Conservation (phyloP, 176 grass and related monocot genomes). For the Pontederia paniculata region DNA sequence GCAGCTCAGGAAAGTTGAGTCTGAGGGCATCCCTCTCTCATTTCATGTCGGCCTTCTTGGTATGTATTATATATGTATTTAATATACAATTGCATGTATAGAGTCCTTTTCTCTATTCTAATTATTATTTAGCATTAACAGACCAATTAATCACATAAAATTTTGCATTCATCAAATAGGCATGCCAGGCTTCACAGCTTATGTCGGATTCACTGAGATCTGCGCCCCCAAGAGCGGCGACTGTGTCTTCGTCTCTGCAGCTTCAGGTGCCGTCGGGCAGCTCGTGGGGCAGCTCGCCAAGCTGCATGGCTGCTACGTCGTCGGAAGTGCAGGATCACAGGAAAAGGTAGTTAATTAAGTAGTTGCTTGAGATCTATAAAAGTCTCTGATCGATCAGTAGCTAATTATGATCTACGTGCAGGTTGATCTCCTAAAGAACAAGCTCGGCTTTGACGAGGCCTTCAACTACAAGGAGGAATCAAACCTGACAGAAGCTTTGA, state of each 20-base stretch:
- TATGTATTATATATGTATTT: too few relatives aligned
- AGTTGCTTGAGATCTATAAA: too few relatives aligned
- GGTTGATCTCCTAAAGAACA: constrained; percentile 75
- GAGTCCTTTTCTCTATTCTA: too few relatives aligned
- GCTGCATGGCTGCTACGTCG: constrained; percentile 78
- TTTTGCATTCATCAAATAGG: too few relatives aligned
- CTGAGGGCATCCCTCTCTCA: constrained; percentile 51
- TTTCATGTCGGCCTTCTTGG: constrained; percentile 65
- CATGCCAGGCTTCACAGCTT: constrained; percentile 97
- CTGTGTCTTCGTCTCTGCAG: constrained; percentile 77
- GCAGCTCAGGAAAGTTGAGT: constrained; percentile 46
- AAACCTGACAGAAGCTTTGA: constrained; percentile 49
- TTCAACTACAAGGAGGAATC: constrained; percentile 91
- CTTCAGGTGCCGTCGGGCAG: constrained; percentile 85
- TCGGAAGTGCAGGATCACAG: constrained; percentile 65
- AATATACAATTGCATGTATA: too few relatives aligned
- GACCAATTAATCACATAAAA: too few relatives aligned
- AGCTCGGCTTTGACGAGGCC: constrained; percentile 65
- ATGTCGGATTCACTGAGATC: constrained; percentile 65
- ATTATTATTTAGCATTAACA: too few relatives aligned
- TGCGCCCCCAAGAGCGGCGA: constrained; percentile 75
- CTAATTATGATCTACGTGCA: constrained; percentile 1
- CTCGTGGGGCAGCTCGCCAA: constrained; percentile 89
- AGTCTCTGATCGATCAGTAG: too few relatives aligned
- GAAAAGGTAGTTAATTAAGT: constrained; percentile 31